Conservation (phyloP, 345 rosid species). For the Corymbia maculata region DNA sequence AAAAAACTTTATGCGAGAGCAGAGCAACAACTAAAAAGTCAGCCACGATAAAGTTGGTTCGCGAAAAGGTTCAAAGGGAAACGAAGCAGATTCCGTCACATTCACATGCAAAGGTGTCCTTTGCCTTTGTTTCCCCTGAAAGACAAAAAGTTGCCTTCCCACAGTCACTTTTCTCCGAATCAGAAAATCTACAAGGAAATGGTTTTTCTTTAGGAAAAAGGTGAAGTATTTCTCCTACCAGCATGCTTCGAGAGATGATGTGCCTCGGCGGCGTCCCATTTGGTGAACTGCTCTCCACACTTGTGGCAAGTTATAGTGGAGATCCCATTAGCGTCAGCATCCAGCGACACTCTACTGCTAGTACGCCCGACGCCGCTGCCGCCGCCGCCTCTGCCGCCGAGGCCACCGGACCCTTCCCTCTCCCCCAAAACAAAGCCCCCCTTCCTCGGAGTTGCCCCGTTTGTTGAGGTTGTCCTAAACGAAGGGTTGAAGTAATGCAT, state of each 20-base stretch:
- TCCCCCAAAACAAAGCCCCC: constrained; percentile 35
- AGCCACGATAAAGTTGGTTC: background rate
- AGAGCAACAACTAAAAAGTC: background rate
- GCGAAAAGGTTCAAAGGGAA: background rate
- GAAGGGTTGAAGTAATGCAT: constrained; percentile 78
- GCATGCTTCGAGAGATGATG: constrained; percentile 99
- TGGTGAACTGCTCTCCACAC: constrained; percentile 90
- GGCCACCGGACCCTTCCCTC: constrained; percentile 41
- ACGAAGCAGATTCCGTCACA: background rate
- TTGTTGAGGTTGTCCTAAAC: constrained; percentile 22
- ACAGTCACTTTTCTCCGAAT: background rate
- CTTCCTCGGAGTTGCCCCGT: constrained; percentile 31
- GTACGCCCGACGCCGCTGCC: background rate
- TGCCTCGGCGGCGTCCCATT: constrained; percentile 92
- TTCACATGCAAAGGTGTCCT: background rate
- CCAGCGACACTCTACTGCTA: constrained; percentile 50
- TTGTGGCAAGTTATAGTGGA: constrained; percentile 77
- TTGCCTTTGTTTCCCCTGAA: background rate
- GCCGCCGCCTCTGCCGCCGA: constrained; percentile 14
- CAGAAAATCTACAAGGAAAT: background rate
- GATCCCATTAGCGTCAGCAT: constrained; percentile 43
- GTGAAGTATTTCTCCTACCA: constrained; percentile 26
- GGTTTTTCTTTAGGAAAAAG: background rate
- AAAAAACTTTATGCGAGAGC: background rate
- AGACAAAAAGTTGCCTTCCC: background rate